phyloP scores from a whole-genome alignment of 192 early-diverging fungal genomes.

The Umbelopsis sp. region DNA sequence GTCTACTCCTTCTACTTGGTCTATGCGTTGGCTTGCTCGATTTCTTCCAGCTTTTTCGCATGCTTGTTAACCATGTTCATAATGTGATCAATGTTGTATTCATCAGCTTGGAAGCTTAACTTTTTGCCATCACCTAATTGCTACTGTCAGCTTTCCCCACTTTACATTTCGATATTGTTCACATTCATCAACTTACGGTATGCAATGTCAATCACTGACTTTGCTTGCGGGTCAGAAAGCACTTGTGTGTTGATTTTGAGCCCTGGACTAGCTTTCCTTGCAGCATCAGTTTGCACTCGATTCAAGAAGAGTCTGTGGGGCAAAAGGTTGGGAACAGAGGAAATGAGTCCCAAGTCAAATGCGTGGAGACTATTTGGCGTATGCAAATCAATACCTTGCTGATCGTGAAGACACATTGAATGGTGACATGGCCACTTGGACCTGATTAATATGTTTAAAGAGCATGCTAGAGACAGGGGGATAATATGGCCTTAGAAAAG shows the following conservation, averaged over 20 bases:
- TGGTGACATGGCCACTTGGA: conserved; percentile 55
- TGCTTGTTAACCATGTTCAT: conserved; percentile 53
- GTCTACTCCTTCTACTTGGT: too few relatives aligned
- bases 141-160: too few relatives aligned
- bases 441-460: conserved; percentile 43
- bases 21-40: conserved; percentile 49
- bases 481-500: not conserved
- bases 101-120: conserved; percentile 42
- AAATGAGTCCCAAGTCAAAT: not conserved
- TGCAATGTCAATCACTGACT: conserved; percentile 42
- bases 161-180: not conserved
- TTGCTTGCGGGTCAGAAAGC: conserved; percentile 43
- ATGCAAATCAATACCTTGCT: conserved; percentile 41
- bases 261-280: conserved; percentile 43
- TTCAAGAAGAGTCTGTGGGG: conserved; percentile 49
- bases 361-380: not conserved
- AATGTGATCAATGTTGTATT: conserved; percentile 49
- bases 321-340: not conserved
- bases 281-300: conserved; percentile 49
- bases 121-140: conserved; percentile 49
- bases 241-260: conserved; percentile 50
- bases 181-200: conserved; percentile 42
- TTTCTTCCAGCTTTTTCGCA: conserved; percentile 56
- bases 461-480: conserved; percentile 23
- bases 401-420: conserved; percentile 48